These are phyloP conservation scores for Pulveroboletus sp. DNA, from an alignment of 768 basidiomycete species.

Conservation along the genomic window DNA sequence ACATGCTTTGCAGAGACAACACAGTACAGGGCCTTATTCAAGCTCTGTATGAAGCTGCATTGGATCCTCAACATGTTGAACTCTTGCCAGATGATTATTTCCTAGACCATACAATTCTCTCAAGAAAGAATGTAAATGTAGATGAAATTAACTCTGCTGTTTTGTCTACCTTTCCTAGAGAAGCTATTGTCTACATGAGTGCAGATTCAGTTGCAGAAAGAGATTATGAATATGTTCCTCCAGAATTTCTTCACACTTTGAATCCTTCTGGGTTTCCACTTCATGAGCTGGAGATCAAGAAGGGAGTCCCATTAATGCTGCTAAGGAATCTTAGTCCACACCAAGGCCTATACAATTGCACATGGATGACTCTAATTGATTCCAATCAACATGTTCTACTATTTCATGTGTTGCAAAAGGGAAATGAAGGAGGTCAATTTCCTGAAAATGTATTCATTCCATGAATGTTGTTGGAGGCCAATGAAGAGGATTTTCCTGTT, in stretches of 20 bases:
- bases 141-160: constrained; percentile 31
- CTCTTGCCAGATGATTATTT: constrained; percentile 29
- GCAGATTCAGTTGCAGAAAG: constrained; percentile 29
- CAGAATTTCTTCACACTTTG: constrained; percentile 39
- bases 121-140: constrained; percentile 29
- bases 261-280: constrained; percentile 38
- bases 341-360: constrained; percentile 39
- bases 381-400: constrained; percentile 24
- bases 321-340: constrained; percentile 41
- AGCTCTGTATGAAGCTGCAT: no score
- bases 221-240: constrained; percentile 25
- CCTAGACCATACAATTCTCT: constrained; percentile 29
- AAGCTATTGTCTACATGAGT: constrained; percentile 22
- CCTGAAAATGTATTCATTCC: no score
- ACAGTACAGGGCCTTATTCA: no score
- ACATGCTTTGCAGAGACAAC: no score
- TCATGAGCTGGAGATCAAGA: constrained; percentile 31
- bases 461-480: no score
- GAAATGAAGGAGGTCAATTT: no score
- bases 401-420: constrained; percentile 1
- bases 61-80: constrained; percentile 16
- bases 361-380: constrained; percentile 16
- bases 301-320: constrained; percentile 39
- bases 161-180: constrained; percentile 21
- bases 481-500: no score